Evolutionary conservation across 345 rosid species (phyloP), one percentile per base, ranked within the genome.

Genomic region (Isatis tinctoria): DNA sequence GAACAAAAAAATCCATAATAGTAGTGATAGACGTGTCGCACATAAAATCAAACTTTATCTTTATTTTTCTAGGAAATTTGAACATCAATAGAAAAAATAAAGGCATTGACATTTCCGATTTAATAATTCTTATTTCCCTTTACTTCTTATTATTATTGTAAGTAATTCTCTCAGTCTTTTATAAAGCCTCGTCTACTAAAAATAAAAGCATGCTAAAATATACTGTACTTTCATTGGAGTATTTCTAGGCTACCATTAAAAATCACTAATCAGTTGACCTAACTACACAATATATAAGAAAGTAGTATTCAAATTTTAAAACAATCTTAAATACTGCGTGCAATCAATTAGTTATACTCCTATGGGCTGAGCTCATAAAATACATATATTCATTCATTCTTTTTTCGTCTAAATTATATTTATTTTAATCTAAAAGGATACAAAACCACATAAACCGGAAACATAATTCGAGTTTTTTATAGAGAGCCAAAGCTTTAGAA

Each of bases 1-100:
- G 65, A 63, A 62, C 70, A 62, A 69, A 53, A 69, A 63, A 76
- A 44, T 62, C 70, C 22, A 54, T 27, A 54, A 70, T 63, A 76
- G 71, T 54, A 43, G 44, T 45, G 36, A 76, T 33, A 30, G 2
- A 76, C 75, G 70, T 76, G 80, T 76, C 63, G 53, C 36, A 14
- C 66, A 36, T 44, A 35, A 53, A 69, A 44, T 54, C 51, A 54
- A 62, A 26, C 36, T 54, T 43, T 33, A 52, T 69, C 3, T 60
- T 47, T 51, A 2, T 56, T 56, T 32, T 40, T 62, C 48, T 13
- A 43, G 2, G 24, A 76, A 62, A 65, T 43, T 69, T 69, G 41
- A 43, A 69, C 41, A 75, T 75, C 57, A 33, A 16, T 36, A 4
- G 3, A 24, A 8, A 59, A 39, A 51, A 30, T 12, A 17, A 48